These are phyloP conservation scores for Cercophora scortea DNA, from an alignment of 495 filamentous ascomycete genomes.

Conservation along the genomic window DNA sequence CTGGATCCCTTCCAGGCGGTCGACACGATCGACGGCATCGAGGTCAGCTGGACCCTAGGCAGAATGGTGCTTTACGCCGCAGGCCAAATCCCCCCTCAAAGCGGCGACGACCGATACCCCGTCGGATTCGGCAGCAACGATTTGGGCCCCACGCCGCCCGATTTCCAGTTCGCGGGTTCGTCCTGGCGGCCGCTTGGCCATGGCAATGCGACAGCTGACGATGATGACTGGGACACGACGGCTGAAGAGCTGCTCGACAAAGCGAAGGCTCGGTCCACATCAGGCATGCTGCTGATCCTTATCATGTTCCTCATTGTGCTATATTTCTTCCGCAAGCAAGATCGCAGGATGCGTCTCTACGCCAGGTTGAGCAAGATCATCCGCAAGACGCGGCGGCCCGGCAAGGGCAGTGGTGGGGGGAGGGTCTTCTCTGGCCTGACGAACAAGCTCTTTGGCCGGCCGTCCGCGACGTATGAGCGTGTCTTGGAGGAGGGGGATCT, in stretches of 20 bases:
- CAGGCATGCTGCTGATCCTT: slow-evolving; percentile 69
- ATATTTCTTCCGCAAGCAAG: slow-evolving; percentile 50
- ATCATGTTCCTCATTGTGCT: slow-evolving; percentile 57
- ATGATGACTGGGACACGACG: slow-evolving; percentile 52
- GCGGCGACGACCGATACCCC: slow-evolving; percentile 48
- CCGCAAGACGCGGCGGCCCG: slow-evolving; percentile 41
- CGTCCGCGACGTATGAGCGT: slow-evolving; percentile 58
- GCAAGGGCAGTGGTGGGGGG: slow-evolving; percentile 24
- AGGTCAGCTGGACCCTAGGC: slow-evolving; percentile 97
- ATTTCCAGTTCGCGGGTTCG: slow-evolving; percentile 82
- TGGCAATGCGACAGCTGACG: slow-evolving; percentile 35
- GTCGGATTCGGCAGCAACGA: slow-evolving; percentile 90
- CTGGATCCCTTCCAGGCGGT: slow-evolving; percentile 87
- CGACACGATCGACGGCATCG: slow-evolving; percentile 82
- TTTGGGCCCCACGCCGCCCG: slow-evolving; percentile 44
- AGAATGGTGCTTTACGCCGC: slow-evolving; percentile 98
- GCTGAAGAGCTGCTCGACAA: slow-evolving; percentile 58
- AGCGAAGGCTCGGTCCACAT: slow-evolving; percentile 61
- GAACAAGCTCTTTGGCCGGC: slow-evolving; percentile 48
- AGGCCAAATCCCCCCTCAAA: slow-evolving; percentile 66
- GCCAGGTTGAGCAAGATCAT: slow-evolving; percentile 47
- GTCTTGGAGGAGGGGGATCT: slow-evolving; percentile 71
- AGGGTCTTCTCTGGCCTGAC: slow-evolving; percentile 48
- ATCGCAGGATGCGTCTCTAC: slow-evolving; percentile 60
- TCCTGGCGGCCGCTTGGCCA: slow-evolving; percentile 34